A percentile compares a stretch with the other conserved stretches of the same genome.
phyloP scores from a whole-genome alignment of 2,329 filamentous ascomycete genomes.

The Incumbomyces lentus region DNA sequence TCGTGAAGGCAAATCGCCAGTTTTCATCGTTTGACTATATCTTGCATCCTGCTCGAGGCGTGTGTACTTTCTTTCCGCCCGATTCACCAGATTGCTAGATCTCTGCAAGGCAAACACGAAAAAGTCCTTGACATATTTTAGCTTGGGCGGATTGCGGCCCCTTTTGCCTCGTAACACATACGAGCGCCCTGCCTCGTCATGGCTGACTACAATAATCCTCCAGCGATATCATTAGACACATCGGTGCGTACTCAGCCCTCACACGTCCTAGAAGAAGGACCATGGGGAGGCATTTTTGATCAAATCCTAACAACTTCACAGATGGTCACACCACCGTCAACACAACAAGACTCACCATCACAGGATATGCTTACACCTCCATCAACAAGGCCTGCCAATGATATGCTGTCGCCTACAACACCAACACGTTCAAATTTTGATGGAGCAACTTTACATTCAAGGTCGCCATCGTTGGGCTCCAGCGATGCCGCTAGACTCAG shows the following conservation, averaged over 20 bases:
- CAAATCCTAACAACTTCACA: slow-evolving; percentile 9
- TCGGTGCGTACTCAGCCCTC: slow-evolving; percentile 13
- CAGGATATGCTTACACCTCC: slow-evolving; percentile 19
- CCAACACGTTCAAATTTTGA: slow-evolving; percentile 27
- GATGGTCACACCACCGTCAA: slow-evolving; percentile 6
- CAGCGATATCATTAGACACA: slow-evolving; percentile 17
- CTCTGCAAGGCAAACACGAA: neutral
- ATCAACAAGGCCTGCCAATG: slow-evolving; percentile 15
- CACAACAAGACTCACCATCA: slow-evolving; percentile 10
- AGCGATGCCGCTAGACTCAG: slow-evolving; percentile 23
- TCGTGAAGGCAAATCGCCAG: neutral
- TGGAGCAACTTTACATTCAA: slow-evolving; percentile 34
- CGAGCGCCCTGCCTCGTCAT: slow-evolving; percentile 8
- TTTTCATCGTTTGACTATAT: neutral
- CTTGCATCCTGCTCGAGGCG: neutral
- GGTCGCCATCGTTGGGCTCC: slow-evolving; percentile 30
- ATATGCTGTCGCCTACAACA: slow-evolving; percentile 23
- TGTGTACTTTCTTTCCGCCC: neutral
- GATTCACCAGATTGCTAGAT: neutral
- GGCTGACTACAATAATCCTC: slow-evolving; percentile 8
- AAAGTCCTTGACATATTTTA: neutral
- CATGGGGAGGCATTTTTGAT: slow-evolving; percentile 10
- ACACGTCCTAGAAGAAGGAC: neutral
- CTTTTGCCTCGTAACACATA: neutral
- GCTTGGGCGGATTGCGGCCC: neutral